Base-by-base conservation (phyloP, 495 filamentous ascomycete species). In the Penicillium herquei region DNA sequence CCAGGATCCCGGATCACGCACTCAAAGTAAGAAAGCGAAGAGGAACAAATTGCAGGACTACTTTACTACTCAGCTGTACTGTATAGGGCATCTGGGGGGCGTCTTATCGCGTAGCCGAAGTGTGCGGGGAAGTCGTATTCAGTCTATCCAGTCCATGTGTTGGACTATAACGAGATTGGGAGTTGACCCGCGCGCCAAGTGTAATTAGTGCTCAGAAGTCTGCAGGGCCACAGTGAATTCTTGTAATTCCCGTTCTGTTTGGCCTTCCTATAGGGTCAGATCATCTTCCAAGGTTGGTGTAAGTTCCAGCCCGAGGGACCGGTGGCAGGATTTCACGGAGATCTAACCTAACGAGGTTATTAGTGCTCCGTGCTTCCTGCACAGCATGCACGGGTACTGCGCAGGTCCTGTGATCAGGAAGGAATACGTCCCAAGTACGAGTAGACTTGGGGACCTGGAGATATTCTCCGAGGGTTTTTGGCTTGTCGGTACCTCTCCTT, bases 81-180 rank as follows among this genome's bases (percentile, higher is more conserved):
- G 43, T 46, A 45, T 3, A 18, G 31, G 10, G 34, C 17, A n/a
- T 17, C 9, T 41, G 10, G 17, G 6, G 26, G 40, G 49, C 33
- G 48, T 55, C 51, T 62, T 58, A 51, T 58, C 59, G 43, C 39
- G 37, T 57, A 55, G 44, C 47, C 59, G 51, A 58, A 55, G 52
- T 48, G 49, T 62, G 52, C 55, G 60, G 60, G 60, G 60, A 56
- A 58, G 49, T 33, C 44, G 53, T 52, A 48, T 43, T 42, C 18
- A 49, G 11, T 42, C 12, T 52, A 48, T 43, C 35, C 18, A 49
- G 11, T 42, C 12, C n/a, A 26, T 39, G 46, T 33, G 34, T 37
- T 37, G 6, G 34, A 37, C 21, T 26, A 26, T 37, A 37, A 13
- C 34, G 46, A 49, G n/a, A 49, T 55, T 43, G 42, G 57, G 33